Evolutionary conservation across 192 early-diverging fungal species (phyloP).

Genomic region (Anaeromyces robustus): DNA sequence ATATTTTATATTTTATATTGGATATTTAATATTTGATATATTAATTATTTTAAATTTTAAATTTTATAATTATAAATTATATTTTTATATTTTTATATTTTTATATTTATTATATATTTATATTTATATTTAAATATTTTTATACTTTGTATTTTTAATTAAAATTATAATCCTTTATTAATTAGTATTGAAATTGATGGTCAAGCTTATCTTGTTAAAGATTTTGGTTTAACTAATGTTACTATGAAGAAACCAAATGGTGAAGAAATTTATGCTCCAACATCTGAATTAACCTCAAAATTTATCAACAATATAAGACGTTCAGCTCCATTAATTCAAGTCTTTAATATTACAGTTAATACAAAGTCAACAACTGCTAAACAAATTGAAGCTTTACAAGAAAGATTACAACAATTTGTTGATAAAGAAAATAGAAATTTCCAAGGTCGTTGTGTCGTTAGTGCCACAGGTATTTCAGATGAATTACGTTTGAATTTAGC

Average conservation of each 20-base stretch:
- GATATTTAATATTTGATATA: too few species aligned
- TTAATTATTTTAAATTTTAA: too few species aligned
- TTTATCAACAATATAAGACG: slow-evolving; percentile 62
- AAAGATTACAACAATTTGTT: background rate
- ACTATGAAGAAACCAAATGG: slow-evolving; percentile 71
- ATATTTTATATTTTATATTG: too few species aligned
- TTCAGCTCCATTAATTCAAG: slow-evolving; percentile 9
- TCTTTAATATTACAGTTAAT: background rate
- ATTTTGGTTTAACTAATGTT: slow-evolving; percentile 66
- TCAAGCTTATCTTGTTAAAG: slow-evolving; percentile 49
- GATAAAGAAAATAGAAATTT: background rate
- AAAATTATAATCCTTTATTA: too few species aligned
- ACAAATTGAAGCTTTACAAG: background rate
- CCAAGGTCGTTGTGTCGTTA: background rate
- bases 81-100: too few species aligned
- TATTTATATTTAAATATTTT: too few species aligned
- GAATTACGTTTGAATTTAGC: background rate
- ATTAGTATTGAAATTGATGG: slow-evolving; percentile 45
- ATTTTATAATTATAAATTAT: too few species aligned
- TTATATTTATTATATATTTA: too few species aligned
- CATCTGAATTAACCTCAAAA: slow-evolving; percentile 36
- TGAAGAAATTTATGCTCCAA: slow-evolving; percentile 64
- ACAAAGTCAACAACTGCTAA: background rate
- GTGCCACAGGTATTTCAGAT: background rate
- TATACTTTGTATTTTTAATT: too few species aligned